Percentiles rank a stretch among this genome's conserved stretches.
Evolutionary conservation across 345 rosid species (phyloP).

Genomic region (Lumnitzera littorea): DNA sequence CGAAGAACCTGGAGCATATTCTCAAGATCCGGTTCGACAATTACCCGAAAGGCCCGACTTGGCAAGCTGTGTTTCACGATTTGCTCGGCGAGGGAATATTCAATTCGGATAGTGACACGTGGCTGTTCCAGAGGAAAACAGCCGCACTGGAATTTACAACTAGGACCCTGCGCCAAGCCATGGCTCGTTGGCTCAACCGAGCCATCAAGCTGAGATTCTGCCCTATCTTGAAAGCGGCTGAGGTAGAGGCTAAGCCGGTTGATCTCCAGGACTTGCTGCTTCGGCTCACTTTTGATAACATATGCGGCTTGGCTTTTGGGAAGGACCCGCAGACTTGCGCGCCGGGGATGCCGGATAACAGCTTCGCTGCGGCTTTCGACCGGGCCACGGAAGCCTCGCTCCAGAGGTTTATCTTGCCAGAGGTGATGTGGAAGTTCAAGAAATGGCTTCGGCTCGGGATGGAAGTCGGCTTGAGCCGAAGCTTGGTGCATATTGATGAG

Average conservation of each 20-base stretch:
- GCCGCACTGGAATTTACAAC: slow-evolving; percentile 98
- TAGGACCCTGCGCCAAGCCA: slow-evolving; percentile 91
- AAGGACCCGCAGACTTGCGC: slow-evolving; percentile 87
- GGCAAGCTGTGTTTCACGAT: slow-evolving; percentile 96
- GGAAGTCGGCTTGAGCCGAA: slow-evolving; percentile 77
- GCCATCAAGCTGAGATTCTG: slow-evolving; percentile 63
- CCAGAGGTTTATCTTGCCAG: slow-evolving; percentile 85
- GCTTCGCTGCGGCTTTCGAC: slow-evolving; percentile 76
- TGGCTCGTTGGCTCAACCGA: slow-evolving; percentile 91
- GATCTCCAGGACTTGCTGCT: slow-evolving; percentile 87
- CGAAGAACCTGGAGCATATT: slow-evolving; percentile 77
- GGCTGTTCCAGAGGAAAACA: slow-evolving; percentile 92
- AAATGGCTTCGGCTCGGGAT: slow-evolving; percentile 73
- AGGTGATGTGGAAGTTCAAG: slow-evolving; percentile 71
- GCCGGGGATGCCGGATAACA: slow-evolving; percentile 57
- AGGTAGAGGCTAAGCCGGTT: slow-evolving; percentile 34
- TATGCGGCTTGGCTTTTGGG: slow-evolving; percentile 94
- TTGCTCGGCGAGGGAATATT: slow-evolving; percentile 89
- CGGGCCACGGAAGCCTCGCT: slow-evolving; percentile 88
- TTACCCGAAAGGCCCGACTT: slow-evolving; percentile 95
- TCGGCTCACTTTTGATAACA: slow-evolving; percentile 90
- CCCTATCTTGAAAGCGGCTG: slow-evolving; percentile 64
- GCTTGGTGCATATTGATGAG: slow-evolving; percentile 54
- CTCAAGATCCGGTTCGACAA: slow-evolving; percentile 79
- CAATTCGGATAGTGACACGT: slow-evolving; percentile 88